Evolutionary conservation across 371 early-diverging fungal genomes (phyloP).

Genomic region (Mortierella sp.): DNA sequence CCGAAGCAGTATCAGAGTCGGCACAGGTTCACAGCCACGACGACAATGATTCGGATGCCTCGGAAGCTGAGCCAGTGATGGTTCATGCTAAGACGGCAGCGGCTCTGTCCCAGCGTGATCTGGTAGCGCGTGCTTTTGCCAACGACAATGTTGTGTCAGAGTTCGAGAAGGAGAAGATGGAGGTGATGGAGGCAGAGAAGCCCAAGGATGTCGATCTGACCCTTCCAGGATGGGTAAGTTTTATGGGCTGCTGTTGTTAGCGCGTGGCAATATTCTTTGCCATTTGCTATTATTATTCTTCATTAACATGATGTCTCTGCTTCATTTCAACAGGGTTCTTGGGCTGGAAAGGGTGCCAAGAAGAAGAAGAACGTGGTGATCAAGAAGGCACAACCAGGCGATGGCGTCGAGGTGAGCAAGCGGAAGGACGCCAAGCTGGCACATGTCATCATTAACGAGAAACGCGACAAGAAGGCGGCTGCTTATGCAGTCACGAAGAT

Average conservation of each 20-base stretch:
- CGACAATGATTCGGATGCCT: conserved; percentile 50
- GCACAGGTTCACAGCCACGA: background rate
- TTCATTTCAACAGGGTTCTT: conserved; percentile 69
- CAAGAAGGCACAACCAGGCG: conserved; percentile 64
- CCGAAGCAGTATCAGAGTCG: conserved; percentile 22
- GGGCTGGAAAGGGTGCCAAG: conserved; percentile 85
- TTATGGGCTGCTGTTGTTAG: too few relatives aligned
- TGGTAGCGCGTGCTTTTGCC: conserved; percentile 94
- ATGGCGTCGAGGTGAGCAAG: conserved; percentile 73
- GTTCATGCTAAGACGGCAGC: conserved; percentile 62
- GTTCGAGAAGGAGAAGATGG: conserved; percentile 88
- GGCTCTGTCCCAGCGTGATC: conserved; percentile 83
- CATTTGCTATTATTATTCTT: background rate
- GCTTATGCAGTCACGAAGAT: conserved; percentile 80
- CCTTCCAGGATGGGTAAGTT: conserved; percentile 90
- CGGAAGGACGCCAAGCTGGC: conserved; percentile 85
- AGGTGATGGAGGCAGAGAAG: conserved; percentile 73
- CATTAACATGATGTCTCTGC: background rate
- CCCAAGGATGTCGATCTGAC: conserved; percentile 85
- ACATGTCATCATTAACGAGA: conserved; percentile 94
- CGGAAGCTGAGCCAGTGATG: conserved; percentile 59
- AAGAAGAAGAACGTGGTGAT: conserved; percentile 71
- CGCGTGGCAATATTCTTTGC: background rate
- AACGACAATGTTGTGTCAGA: conserved; percentile 90
- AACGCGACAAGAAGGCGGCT: conserved; percentile 77